These are phyloP conservation scores for Climacium dendroides DNA, from an alignment of 225 moss, liverwort and hornwort species.

Conservation along the genomic window DNA sequence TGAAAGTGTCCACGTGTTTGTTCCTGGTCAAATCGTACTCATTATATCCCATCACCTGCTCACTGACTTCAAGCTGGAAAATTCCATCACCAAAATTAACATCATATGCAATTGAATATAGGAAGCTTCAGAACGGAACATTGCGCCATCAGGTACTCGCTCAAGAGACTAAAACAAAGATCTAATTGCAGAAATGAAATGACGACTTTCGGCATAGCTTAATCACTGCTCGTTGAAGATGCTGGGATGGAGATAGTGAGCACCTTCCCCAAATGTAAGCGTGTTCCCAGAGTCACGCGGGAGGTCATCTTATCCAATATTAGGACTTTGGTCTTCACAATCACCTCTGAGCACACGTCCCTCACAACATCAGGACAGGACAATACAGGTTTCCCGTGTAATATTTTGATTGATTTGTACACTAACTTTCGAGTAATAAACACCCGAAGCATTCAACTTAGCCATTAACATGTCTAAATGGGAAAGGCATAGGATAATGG, in stretches of 20 bases:
- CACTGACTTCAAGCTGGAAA: slow-evolving; percentile 52
- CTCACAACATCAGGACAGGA: neutral
- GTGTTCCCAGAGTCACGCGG: slow-evolving; percentile 26
- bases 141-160: neutral
- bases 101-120: neutral
- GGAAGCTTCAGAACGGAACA: neutral
- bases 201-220: neutral
- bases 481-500: neutral
- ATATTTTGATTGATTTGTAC: neutral
- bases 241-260: neutral
- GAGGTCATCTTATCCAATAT: slow-evolving; percentile 33
- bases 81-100: neutral
- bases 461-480: neutral
- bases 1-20: slow-evolving; percentile 16
- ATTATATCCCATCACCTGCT: slow-evolving; percentile 41
- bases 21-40: slow-evolving; percentile 35
- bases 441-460: neutral
- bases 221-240: neutral
- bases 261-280: slow-evolving; percentile 53
- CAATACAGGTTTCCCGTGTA: neutral
- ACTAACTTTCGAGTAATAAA: neutral
- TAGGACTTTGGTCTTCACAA: slow-evolving; percentile 29
- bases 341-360: slow-evolving; percentile 32
- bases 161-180: neutral
- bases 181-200: neutral